phyloP scores from a whole-genome alignment of 2,329 filamentous ascomycete genomes.

The Lojkania enalia region DNA sequence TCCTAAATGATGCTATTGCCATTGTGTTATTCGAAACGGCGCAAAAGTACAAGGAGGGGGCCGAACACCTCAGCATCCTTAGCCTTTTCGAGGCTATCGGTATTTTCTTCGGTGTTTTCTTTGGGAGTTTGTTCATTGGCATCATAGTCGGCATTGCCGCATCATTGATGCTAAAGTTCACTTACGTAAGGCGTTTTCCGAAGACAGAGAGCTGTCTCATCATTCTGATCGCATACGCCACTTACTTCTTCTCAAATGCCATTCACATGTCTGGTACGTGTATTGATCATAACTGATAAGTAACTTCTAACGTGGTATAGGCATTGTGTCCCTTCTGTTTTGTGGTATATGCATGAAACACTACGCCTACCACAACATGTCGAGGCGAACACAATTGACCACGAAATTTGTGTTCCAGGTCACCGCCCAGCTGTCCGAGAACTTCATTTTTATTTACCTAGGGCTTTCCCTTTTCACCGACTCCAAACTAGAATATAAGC shows the following conservation, averaged over 20 bases:
- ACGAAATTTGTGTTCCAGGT: constrained; percentile 98
- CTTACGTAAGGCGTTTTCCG: constrained; percentile 85
- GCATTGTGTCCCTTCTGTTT: constrained; percentile 94
- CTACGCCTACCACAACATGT: constrained; percentile 99
- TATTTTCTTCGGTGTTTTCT: constrained; percentile 94
- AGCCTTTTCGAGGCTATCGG: constrained; percentile 90
- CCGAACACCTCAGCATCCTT: constrained; percentile 69
- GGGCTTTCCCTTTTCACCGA: constrained; percentile 95
- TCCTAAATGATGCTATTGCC: constrained; percentile 95
- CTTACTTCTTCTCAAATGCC: constrained; percentile 97
- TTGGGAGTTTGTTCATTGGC: constrained; percentile 88
- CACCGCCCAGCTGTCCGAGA: constrained; percentile 91
- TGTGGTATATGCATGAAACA: constrained; percentile 98
- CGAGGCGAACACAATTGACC: constrained; percentile 90
- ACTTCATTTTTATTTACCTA: constrained; percentile 99
- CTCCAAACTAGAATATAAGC: constrained; percentile 83
- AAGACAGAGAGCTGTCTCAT: constrained; percentile 97
- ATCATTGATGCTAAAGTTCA: constrained; percentile 89
- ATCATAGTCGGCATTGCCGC: constrained; percentile 84
- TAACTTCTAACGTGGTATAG: constrained; percentile 50
- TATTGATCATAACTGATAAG: constrained; percentile 2
- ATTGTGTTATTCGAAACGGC: constrained; percentile 99
- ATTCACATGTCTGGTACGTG: constrained; percentile 88
- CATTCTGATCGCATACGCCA: constrained; percentile 90
- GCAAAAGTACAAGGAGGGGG: constrained; percentile 82